A percentile compares a stretch with the other conserved stretches of the same genome.
Conservation (phyloP, 2,329 filamentous ascomycete species). For the Calycina herbarum region DNA sequence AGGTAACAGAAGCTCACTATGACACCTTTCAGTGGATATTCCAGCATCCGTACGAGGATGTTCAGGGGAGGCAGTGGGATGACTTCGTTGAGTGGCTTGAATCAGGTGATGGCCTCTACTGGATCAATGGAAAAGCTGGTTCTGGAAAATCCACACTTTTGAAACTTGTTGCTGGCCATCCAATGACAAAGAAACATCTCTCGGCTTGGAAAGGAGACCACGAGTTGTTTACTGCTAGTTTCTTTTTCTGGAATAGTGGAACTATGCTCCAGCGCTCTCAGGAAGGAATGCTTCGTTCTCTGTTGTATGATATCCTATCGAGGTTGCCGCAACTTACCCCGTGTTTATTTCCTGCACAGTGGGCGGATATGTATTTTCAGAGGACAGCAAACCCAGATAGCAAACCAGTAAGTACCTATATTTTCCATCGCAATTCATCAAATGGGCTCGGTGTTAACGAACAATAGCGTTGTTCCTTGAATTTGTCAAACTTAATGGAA, state of each 20-base stretch:
- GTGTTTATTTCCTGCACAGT: neutral
- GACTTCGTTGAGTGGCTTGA: slow-evolving; percentile 19
- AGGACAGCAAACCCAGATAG: neutral
- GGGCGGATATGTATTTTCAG: neutral
- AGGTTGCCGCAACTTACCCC: slow-evolving; percentile 3
- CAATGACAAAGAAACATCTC: slow-evolving; percentile 18
- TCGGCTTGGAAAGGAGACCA: slow-evolving; percentile 31
- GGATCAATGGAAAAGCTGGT: slow-evolving; percentile 19
- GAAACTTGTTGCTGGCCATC: slow-evolving; percentile 16
- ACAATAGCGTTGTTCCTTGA: neutral
- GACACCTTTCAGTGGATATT: slow-evolving; percentile 21
- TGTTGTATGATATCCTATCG: slow-evolving; percentile 12
- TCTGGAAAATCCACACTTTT: slow-evolving; percentile 10
- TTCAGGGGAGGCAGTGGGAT: neutral
- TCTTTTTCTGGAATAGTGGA: slow-evolving; percentile 48
- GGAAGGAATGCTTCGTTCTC: slow-evolving; percentile 14
- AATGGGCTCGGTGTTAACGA: too few species aligned
- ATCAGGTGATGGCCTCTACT: slow-evolving; percentile 9
- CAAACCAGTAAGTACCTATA: neutral
- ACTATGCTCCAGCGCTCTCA: slow-evolving; percentile 24
- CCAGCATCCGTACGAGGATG: neutral
- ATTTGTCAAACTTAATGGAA: neutral
- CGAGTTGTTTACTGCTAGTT: slow-evolving; percentile 38
- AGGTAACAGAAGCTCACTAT: slow-evolving; percentile 8
- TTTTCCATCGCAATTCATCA: neutral